Evolutionary conservation across 352 stramenopile species (phyloP).

Genomic region (Phytopythium sindhum): DNA sequence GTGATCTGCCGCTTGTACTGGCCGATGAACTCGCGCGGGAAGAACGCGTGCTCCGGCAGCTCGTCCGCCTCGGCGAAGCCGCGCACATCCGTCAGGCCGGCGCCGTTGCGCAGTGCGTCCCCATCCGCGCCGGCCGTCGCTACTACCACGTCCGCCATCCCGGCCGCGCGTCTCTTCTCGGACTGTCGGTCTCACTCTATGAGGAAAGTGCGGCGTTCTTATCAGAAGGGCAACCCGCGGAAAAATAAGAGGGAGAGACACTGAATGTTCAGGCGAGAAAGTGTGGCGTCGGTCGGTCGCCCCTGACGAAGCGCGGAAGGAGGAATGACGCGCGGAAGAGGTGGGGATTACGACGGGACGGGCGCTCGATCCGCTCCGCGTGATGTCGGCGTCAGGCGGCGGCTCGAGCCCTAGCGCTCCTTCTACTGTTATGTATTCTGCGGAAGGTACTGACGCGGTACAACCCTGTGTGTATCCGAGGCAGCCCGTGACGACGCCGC

Average conservation of each 20-base stretch:
- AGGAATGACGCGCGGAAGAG: background rate
- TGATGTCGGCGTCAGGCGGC: too few relatives aligned
- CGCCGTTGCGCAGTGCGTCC: background rate
- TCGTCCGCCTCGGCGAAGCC: conserved; percentile 30
- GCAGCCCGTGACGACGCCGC: background rate
- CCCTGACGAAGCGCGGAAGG: background rate
- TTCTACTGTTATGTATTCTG: background rate
- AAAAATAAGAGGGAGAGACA: background rate
- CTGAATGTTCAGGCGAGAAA: background rate
- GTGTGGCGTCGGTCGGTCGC: background rate
- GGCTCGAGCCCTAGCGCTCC: too few relatives aligned
- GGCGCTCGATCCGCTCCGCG: background rate
- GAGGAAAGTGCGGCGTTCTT: background rate
- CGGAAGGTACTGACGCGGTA: background rate
- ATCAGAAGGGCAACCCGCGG: background rate
- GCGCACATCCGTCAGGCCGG: background rate
- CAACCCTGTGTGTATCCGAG: background rate
- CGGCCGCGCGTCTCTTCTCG: background rate
- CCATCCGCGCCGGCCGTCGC: conserved; percentile 6
- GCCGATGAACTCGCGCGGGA: conserved; percentile 50
- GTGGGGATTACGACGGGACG: background rate
- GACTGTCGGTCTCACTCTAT: background rate
- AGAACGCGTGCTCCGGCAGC: conserved; percentile 48
- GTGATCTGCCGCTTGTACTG: conserved; percentile 58
- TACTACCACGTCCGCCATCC: conserved; percentile 2